Conservation (phyloP, 306 rosid species). For the Rosa multiflora region DNA sequence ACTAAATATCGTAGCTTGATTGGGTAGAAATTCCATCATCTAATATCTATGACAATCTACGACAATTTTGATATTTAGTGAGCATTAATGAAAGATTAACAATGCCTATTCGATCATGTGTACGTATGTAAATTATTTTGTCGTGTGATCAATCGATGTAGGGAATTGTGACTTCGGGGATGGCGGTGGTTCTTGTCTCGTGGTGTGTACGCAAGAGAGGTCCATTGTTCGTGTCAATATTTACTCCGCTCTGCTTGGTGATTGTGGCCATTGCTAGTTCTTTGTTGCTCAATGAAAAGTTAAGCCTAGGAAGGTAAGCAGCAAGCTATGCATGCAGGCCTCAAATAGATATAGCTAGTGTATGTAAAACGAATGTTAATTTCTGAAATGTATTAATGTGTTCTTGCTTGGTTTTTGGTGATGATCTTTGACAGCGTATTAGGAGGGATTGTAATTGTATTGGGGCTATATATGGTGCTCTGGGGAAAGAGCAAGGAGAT, state of each 20-base stretch:
- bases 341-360: background rate
- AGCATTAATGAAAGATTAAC: too few relatives aligned
- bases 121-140: background rate
- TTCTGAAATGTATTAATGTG: background rate
- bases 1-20: too few relatives aligned
- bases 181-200: conserved; percentile 24
- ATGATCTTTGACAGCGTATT: conserved; percentile 15
- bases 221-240: conserved; percentile 51
- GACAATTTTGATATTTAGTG: too few relatives aligned
- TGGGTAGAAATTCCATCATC: too few relatives aligned
- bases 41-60: too few relatives aligned
- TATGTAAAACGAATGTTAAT: background rate
- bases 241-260: conserved; percentile 52
- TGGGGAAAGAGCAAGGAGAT: conserved; percentile 41
- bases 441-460: conserved; percentile 28
- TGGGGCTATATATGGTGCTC: conserved; percentile 32
- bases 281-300: conserved; percentile 40
- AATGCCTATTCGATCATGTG: too few relatives aligned
- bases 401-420: too few relatives aligned
- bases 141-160: background rate
- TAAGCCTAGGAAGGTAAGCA: conserved; percentile 57
- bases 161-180: conserved; percentile 54
- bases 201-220: conserved; percentile 58
- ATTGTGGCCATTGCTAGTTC: conserved; percentile 49
- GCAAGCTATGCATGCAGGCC: background rate